A percentile compares a stretch with the other conserved stretches of the same genome.
Conservation (phyloP, 2,329 filamentous ascomycete genomes). For the Cadophora sp. region DNA sequence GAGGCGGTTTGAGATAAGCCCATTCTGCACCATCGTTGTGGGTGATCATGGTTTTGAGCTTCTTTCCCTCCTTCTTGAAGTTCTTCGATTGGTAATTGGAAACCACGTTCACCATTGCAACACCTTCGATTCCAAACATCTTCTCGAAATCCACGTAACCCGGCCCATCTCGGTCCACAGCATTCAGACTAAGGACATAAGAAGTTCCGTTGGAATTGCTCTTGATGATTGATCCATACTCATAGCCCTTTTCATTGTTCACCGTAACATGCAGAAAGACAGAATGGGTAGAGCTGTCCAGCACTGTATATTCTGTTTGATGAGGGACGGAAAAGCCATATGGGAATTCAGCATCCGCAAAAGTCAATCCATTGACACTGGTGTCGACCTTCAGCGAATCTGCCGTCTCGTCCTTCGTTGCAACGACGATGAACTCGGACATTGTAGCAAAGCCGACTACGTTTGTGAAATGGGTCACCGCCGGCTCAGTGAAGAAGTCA, state of each 20-base stretch:
- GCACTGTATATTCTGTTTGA: constrained; percentile 86
- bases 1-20: constrained; percentile 76
- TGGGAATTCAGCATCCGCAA: constrained; percentile 86
- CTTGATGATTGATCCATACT: constrained; percentile 91
- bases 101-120: constrained; percentile 86
- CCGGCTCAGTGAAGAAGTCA: constrained; percentile 75
- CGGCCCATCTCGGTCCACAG: constrained; percentile 78
- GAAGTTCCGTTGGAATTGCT: constrained; percentile 98
- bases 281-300: constrained; percentile 93
- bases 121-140: constrained; percentile 89
- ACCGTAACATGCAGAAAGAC: constrained; percentile 93
- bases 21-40: constrained; percentile 96
- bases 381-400: constrained; percentile 77
- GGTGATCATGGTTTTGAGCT: constrained; percentile 87
- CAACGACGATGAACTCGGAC: constrained; percentile 95
- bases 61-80: constrained; percentile 71
- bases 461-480: constrained; percentile 67
- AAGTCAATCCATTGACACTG: constrained; percentile 83
- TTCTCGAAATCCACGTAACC: constrained; percentile 97
- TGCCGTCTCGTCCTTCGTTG: constrained; percentile 68
- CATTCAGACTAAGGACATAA: constrained; percentile 82
- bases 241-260: constrained; percentile 65
- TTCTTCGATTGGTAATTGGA: constrained; percentile 67
- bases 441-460: constrained; percentile 91
- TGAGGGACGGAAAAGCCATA: constrained; percentile 80